These are phyloP conservation scores for Chloropicon primus DNA, from an alignment of 139 green algal species.

Conservation along the genomic window DNA sequence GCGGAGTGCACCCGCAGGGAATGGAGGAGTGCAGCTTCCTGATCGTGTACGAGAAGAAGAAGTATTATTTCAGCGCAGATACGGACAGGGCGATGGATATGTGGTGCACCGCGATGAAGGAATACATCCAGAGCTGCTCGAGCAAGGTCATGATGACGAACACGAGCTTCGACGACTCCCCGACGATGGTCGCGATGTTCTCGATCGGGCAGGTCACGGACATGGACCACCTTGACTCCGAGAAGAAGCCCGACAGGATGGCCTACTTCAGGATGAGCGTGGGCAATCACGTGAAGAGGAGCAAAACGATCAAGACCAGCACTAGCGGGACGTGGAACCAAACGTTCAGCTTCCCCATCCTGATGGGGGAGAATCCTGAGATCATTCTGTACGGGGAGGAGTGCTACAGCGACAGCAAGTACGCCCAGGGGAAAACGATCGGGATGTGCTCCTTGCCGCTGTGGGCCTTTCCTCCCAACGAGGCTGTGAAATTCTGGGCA, in stretches of 20 bases:
- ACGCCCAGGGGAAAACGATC: background rate
- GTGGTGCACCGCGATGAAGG: background rate
- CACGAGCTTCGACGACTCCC: background rate
- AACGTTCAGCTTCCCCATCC: background rate
- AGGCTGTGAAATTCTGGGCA: background rate
- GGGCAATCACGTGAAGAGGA: background rate
- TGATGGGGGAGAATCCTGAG: background rate
- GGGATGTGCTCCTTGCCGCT: background rate
- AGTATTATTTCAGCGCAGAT: background rate
- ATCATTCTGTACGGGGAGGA: background rate
- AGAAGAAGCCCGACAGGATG: background rate
- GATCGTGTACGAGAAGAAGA: background rate
- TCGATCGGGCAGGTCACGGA: background rate
- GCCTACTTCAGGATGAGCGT: background rate
- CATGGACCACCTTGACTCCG: background rate
- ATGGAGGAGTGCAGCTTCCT: background rate
- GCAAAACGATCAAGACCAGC: background rate
- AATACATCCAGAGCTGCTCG: background rate
- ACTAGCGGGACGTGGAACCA: background rate
- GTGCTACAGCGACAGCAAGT: background rate
- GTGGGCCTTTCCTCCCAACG: background rate
- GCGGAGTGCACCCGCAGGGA: background rate
- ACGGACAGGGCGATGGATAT: background rate
- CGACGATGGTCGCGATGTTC: background rate
- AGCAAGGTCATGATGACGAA: background rate